Base-by-base conservation (phyloP, 78 protist genomes). In the Dictyostelium firmibasis region DNA sequence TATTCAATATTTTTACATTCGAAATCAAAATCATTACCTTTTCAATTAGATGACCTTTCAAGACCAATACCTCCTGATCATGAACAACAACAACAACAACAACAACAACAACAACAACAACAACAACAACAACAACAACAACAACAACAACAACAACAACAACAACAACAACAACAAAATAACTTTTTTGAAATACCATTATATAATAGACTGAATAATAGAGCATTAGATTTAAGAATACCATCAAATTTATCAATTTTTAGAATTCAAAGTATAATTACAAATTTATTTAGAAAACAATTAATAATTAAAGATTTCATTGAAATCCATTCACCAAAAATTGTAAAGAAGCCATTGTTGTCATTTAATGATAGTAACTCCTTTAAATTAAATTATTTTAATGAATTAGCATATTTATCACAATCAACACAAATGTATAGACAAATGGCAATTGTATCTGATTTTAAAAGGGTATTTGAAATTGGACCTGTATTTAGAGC, bases 341-440 rank as follows among this genome's bases (percentile, higher is more conserved):
- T 99, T 72, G 97, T 98, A 23, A 91, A 83, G 23, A 53, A 91
- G 13, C 98, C 98, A 11, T 64, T 92, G 4, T 38, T 38, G 43
- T 2, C 43, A 4, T 38, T 4, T 38, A 2, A 38, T 41, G 99
- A 99, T 93, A 98, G 99, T 14, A 99, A 99, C 7, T 98, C 99
- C 5, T 99, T 99, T 96, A 67, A 86, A 86, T 57, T 97, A 70
- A 81, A 96, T 38, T 99, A 99, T 98, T 99, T 99, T 83, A 96
- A 97, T 67, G 18, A 84, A 20, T 2, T 23, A 38, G 99, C 99
- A 13, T 98, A 18, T 84, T 91, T 99, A 5, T 99, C 99, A 20
- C 99, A 99, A 96, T 95, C 98, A 7, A 99, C 99, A n/a, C 99
- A 99, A 96, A 96, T 99, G 67, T 99, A 98, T 98, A 99, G 98